Percentiles rank a stretch among this genome's conserved stretches.
These are phyloP conservation scores for Plasmodium knowlesi DNA, from an alignment of 169 alveolate species.

Conservation along the genomic window DNA sequence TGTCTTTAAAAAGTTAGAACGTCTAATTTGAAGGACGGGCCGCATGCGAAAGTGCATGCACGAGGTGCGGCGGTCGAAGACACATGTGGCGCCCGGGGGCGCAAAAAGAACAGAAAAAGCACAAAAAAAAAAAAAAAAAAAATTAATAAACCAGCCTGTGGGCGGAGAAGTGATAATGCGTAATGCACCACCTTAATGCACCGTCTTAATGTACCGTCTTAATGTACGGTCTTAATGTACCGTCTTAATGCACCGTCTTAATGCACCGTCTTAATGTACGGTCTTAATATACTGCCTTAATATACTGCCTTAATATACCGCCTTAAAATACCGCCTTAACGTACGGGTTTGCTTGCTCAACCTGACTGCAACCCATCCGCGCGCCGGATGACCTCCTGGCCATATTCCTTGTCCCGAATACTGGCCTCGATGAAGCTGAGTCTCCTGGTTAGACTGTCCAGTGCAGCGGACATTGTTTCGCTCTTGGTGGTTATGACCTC, in stretches of 20 bases:
- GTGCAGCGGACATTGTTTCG: conserved; percentile 50
- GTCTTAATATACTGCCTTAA: too few relatives aligned
- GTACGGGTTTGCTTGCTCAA: neutral
- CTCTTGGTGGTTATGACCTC: conserved; percentile 69
- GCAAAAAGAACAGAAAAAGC: neutral
- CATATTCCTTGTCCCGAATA: conserved; percentile 53
- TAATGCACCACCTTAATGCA: neutral
- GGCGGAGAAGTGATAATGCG: neutral
- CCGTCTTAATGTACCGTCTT: neutral
- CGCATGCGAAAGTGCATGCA: neutral
- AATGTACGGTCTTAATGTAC: too few relatives aligned
- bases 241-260: too few relatives aligned
- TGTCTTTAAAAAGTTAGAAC: conserved; percentile 28
- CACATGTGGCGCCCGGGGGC: neutral
- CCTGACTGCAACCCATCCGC: conserved; percentile 47
- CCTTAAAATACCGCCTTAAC: neutral
- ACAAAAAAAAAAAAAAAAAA: neutral
- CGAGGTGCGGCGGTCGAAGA: neutral
- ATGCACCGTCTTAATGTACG: too few relatives aligned
- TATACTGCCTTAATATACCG: too few relatives aligned
- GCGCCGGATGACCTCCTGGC: conserved; percentile 51
- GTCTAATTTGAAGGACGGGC: neutral
- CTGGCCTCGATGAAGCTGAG: conserved; percentile 70
- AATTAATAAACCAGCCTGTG: neutral
- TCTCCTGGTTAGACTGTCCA: conserved; percentile 60